A percentile compares a stretch with the other conserved stretches of the same genome.
These are phyloP conservation scores for Dissophora globulifera DNA, from an alignment of 192 early-diverging fungal species.

Conservation along the genomic window DNA sequence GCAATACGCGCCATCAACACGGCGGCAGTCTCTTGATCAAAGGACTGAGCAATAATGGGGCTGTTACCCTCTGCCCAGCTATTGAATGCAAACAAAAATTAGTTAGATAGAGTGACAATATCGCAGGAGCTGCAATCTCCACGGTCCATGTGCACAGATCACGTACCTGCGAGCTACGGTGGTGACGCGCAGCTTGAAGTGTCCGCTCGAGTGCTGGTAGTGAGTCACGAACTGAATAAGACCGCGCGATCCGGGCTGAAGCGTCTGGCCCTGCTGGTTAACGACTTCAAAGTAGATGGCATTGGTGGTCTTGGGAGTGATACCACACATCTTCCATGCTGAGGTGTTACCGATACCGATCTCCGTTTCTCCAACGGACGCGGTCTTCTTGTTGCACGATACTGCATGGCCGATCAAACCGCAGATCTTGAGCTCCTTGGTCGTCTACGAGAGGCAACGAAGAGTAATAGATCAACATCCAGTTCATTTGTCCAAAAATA, in stretches of 20 bases:
- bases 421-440: constrained; percentile 94
- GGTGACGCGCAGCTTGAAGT: constrained; percentile 92
- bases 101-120: too few relatives aligned
- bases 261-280: constrained; percentile 83
- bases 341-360: constrained; percentile 97
- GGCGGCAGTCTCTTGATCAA: constrained; percentile 98
- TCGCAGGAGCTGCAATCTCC: too few relatives aligned
- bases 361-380: constrained; percentile 96
- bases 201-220: constrained; percentile 95
- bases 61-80: constrained; percentile 81
- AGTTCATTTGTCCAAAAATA: background rate
- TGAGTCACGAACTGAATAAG: constrained; percentile 96
- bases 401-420: constrained; percentile 98
- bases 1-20: constrained; percentile 98
- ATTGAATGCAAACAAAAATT: background rate
- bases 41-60: constrained; percentile 89
- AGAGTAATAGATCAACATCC: too few relatives aligned
- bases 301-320: constrained; percentile 87
- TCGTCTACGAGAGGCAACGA: constrained; percentile 81
- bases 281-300: constrained; percentile 98
- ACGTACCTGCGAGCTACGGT: constrained; percentile 86
- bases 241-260: constrained; percentile 86
- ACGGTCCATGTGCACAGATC: too few relatives aligned
- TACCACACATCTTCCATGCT: constrained; percentile 94
- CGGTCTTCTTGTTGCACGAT: constrained; percentile 89